Conservation (phyloP, 1,139 yeast species). For the Yamadazyma taylorii region DNA sequence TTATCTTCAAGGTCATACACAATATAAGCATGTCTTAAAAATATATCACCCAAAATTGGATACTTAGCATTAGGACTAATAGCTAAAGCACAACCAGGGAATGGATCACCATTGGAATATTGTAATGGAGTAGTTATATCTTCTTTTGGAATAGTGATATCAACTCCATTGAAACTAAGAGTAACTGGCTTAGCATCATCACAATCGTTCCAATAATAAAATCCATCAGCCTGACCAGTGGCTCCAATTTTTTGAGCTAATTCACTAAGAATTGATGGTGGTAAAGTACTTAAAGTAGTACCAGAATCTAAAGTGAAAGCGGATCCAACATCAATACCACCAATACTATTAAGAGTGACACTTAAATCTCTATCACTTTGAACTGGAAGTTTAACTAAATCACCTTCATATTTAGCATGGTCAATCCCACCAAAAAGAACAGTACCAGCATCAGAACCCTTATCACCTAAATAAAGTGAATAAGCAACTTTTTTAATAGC, state of each 20-base stretch:
- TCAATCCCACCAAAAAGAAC: slow-evolving; percentile 55
- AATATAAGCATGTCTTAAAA: slow-evolving; percentile 69
- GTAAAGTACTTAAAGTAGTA: slow-evolving; percentile 29
- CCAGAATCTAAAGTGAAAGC: slow-evolving; percentile 29
- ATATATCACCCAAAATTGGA: slow-evolving; percentile 64
- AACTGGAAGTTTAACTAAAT: slow-evolving; percentile 21
- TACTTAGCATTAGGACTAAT: slow-evolving; percentile 10
- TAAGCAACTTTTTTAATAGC: slow-evolving; percentile 28
- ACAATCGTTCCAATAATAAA: slow-evolving; percentile 10
- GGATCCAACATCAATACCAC: slow-evolving; percentile 17
- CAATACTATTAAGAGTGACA: slow-evolving; percentile 20
- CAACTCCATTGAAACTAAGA: slow-evolving; percentile 32
- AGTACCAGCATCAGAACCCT: slow-evolving; percentile 31
- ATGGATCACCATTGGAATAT: slow-evolving; percentile 11
- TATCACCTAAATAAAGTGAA: slow-evolving; percentile 31
- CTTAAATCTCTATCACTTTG: slow-evolving; percentile 22
- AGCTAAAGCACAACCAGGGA: slow-evolving; percentile 7
- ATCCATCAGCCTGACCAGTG: not conserved
- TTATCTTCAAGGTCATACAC: slow-evolving; percentile 72
- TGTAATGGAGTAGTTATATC: slow-evolving; percentile 2
- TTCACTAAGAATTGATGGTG: slow-evolving; percentile 17
- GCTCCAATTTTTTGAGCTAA: slow-evolving; percentile 18
- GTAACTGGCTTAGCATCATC: slow-evolving; percentile 16
- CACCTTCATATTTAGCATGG: slow-evolving; percentile 44
- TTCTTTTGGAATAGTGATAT: slow-evolving; percentile 27